Conservation (phyloP, 345 rosid genomes). For the Gossypium anomalum region DNA sequence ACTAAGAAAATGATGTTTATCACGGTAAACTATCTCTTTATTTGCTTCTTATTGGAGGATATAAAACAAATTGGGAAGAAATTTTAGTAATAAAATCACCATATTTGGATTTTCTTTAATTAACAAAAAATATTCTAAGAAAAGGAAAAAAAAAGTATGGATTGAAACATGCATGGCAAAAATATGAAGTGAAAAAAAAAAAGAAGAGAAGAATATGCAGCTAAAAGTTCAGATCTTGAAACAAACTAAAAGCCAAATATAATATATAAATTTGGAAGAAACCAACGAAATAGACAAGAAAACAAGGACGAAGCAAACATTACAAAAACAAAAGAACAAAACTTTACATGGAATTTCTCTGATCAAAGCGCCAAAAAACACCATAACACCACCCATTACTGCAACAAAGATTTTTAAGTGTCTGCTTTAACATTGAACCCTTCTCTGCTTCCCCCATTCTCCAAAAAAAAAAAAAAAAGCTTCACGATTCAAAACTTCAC, state of each 20-base stretch:
- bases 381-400: constrained; percentile 85
- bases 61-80: background rate
- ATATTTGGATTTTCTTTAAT: background rate
- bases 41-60: background rate
- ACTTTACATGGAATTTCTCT: constrained; percentile 62
- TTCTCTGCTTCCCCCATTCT: constrained; percentile 30
- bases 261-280: constrained; percentile 2
- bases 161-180: constrained; percentile 7
- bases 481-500: constrained; percentile 20
- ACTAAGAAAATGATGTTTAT: background rate
- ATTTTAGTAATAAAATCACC: background rate
- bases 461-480: constrained; percentile 13
- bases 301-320: background rate
- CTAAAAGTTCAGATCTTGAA: background rate
- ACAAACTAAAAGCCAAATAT: constrained; percentile 13
- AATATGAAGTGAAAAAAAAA: background rate
- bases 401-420: constrained; percentile 59
- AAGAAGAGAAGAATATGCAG: background rate
- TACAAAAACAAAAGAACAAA: background rate
- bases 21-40: background rate
- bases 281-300: background rate
- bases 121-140: background rate
- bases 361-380: constrained; percentile 74
- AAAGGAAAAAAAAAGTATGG: background rate
- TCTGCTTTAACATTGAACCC: constrained; percentile 50